Base-by-base conservation (phyloP, 345 rosid species). In the Euclidium syriacum region DNA sequence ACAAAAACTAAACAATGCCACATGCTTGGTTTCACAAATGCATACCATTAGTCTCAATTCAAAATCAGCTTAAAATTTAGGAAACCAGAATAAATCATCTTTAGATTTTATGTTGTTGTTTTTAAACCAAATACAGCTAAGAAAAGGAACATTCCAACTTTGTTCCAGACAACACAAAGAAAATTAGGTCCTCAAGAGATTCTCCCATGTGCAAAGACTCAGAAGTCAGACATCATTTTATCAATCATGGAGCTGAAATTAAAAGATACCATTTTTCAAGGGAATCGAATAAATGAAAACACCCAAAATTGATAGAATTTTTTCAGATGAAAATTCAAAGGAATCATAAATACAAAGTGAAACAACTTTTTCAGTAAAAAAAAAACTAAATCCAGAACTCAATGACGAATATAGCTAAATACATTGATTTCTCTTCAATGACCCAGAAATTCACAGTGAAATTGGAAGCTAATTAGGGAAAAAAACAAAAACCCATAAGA, bases 201-300 rank as follows among this genome's bases (percentile, higher is more conserved):
- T 71, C 75, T 64, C 65, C 75, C 75, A 71, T 71, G 75, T 71
- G 71, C 71, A 70, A 29, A 63, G 54, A 18, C 41, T 48, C 60
- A 57, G 65, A 34, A 64, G 69, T 64, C 59, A 71, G 75, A 63
- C 75, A 71, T 56, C 26, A 57, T 41, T 32, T 36, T 41, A 43
- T 63, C 70, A 64, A 64, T 71, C 61, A 71, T 71, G 32, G 75
- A 71, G 54, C 59, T 2, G 4, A 35, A 36, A 52, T 29, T 29
- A 48, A 63, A 56, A 48, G 66, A 71, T 64, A 64, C 41, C 55
- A 64, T 56, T 64, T 42, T 27, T 40, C 19, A 63, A 39, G 10
- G 23, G 44, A 52, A 62, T 52, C 66, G 27, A 60, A 70, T 38
- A 16, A 70, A 70, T 9, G 18, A 22, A 12, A 39, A 54, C 58